phyloP scores from a whole-genome alignment of 306 rosid genomes.

The Begonia peltatifolia region DNA sequence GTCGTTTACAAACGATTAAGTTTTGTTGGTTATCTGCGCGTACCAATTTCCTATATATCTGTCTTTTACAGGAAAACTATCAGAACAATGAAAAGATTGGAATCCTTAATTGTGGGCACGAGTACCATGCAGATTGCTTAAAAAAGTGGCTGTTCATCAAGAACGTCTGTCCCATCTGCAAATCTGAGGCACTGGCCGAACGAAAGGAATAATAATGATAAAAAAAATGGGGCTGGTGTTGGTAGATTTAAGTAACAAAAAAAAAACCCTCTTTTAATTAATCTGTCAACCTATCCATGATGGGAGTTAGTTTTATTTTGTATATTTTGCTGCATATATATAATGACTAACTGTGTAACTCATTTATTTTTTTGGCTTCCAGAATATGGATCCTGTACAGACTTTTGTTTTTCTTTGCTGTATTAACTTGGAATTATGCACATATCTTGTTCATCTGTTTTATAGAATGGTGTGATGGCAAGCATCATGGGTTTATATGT shows the following conservation, averaged over 20 bases:
- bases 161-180: constrained; percentile 92
- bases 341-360: constrained; percentile 10
- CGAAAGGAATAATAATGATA: background rate
- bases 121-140: constrained; percentile 71
- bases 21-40: too few relatives aligned
- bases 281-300: constrained; percentile 10
- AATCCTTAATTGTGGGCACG: constrained; percentile 69
- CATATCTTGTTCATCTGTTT: constrained; percentile 5
- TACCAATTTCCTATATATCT: too few relatives aligned
- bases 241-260: too few relatives aligned
- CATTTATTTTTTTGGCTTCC: constrained; percentile 17
- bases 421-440: constrained; percentile 9
- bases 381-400: constrained; percentile 18
- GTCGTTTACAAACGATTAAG: too few relatives aligned
- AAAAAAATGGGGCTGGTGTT: background rate
- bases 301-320: constrained; percentile 11
- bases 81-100: constrained; percentile 57
- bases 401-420: constrained; percentile 12
- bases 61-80: constrained; percentile 58
- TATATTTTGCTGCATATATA: constrained; percentile 16
- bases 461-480: too few relatives aligned
- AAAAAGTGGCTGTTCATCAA: constrained; percentile 75
- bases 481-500: too few relatives aligned
- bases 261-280: constrained; percentile 1
- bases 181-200: constrained; percentile 56